Evolutionary conservation across 208 protist species (phyloP), one percentile per base, ranked within the genome.

Genomic region (Acanthamoeba healyi): DNA sequence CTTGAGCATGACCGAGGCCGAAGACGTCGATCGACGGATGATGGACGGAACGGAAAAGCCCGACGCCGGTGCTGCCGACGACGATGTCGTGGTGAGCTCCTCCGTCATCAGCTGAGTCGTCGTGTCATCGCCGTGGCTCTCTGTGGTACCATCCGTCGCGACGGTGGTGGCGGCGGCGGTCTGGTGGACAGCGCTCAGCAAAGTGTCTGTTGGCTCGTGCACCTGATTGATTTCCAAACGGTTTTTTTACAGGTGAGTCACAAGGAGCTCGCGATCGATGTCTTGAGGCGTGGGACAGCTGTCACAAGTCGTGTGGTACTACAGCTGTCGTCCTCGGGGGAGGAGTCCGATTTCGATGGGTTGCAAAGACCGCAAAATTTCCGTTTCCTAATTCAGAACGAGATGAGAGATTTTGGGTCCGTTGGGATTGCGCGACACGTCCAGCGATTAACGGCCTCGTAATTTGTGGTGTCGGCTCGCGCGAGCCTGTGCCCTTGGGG

Each of bases 361-460:
- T n/a, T n/a, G n/a, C n/a, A 72, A 72, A 10, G 38, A 2, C 2
- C 29, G 38, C n/a, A 38, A 40, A 38, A 72, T 40, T 40, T 10
- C 63, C n/a, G 63, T 38, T 40, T 72, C 34, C 32, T 40, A 72
- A 40, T 72, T 72, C 32, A 72, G 63, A 72, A 72, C 63, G 54
- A 61, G 63, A 72, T 72, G 63, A 40, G 34, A 72, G 51, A 58
- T 58, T 72, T 32, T 40, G 63, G 5, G 63, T 72, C 63, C 63
- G 63, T 72, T 72, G 63, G n/a, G 63, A 40, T 61, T 61, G 54
- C 10, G 22, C 0, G n/a, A n/a, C n/a, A n/a, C n/a, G n/a, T n/a
- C n/a, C 15, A 61, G 54, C 54, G 54, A 61, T 61, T 61, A 61
- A 61, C 54, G 51, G 51, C 51, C 63, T 29, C 51, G 19, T 58